Conservation (phyloP, 441 rosid genomes). For the Sinapis alba region DNA sequence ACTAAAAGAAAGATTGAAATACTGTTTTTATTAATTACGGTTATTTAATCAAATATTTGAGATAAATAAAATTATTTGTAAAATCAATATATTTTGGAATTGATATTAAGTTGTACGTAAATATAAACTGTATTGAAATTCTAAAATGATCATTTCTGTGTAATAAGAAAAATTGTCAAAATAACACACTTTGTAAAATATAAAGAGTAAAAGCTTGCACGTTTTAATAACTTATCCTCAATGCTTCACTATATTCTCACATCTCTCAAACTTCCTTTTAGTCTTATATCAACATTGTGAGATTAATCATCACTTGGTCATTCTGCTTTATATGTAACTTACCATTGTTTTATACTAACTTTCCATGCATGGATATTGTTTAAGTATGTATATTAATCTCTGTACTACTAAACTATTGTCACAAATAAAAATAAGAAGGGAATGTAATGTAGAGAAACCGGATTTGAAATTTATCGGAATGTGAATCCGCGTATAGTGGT, state of each 20-base stretch:
- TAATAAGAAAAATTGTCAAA: not conserved
- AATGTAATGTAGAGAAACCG: not conserved
- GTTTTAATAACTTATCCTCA: not conserved
- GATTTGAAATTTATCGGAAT: constrained; percentile 14
- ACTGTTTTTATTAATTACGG: not conserved
- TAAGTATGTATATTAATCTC: not conserved
- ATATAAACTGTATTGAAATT: not conserved
- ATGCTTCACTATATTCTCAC: not conserved
- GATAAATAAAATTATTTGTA: not conserved
- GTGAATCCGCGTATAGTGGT: constrained; percentile 28
- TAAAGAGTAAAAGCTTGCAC: not conserved
- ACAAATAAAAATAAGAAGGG: constrained; percentile 1
- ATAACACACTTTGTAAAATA: not conserved
- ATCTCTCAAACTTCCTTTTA: not conserved
- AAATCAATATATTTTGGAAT: not conserved
- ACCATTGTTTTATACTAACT: not conserved
- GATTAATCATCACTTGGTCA: not conserved
- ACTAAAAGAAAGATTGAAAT: not conserved
- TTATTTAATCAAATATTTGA: not conserved
- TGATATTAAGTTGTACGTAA: not conserved
- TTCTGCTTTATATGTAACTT: not conserved
- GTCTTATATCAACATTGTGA: not conserved
- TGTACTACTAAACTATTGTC: not conserved
- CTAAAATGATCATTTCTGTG: not conserved
- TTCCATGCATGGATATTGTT: not conserved